A percentile compares a stretch with the other conserved stretches of the same genome.
phyloP scores from a whole-genome alignment of 2,329 filamentous ascomycete species.

The Knoxdaviesia capensis region DNA sequence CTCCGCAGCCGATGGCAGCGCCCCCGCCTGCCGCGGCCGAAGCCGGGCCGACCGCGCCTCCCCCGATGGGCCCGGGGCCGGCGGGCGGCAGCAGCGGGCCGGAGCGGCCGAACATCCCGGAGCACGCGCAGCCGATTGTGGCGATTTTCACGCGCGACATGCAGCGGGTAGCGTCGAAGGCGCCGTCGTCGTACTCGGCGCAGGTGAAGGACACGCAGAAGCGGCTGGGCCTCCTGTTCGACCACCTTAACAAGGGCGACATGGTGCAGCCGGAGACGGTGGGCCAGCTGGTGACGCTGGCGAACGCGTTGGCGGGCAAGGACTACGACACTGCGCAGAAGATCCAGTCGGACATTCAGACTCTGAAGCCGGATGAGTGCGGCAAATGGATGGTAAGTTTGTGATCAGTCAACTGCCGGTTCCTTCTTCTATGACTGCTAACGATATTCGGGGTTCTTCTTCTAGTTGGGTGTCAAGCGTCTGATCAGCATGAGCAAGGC shows the following conservation, averaged over 20 bases:
- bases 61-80: constrained; percentile 26
- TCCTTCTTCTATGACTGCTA: constrained; percentile 13
- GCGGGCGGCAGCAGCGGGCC: constrained; percentile 56
- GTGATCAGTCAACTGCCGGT: background rate
- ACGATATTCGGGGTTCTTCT: constrained; percentile 8
- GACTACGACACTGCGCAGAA: constrained; percentile 47
- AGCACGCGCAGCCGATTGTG: constrained; percentile 54
- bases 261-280: constrained; percentile 65
- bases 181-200: constrained; percentile 66
- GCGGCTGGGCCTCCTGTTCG: constrained; percentile 80
- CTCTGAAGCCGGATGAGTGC: constrained; percentile 60
- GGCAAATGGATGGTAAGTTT: constrained; percentile 68
- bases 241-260: constrained; percentile 92
- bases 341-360: constrained; percentile 57
- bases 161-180: constrained; percentile 69
- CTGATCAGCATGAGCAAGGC: constrained; percentile 64
- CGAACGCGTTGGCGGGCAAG: constrained; percentile 44
- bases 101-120: constrained; percentile 76
- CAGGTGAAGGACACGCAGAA: constrained; percentile 93
- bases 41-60: constrained; percentile 20
- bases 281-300: constrained; percentile 40
- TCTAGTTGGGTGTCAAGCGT: constrained; percentile 53
- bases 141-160: constrained; percentile 70
- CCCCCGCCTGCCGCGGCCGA: constrained; percentile 10
- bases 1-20: background rate